A percentile compares a stretch with the other conserved stretches of the same genome.
Evolutionary conservation across 2,329 filamentous ascomycete species (phyloP).

Genomic region (Xylariaceae sp.): DNA sequence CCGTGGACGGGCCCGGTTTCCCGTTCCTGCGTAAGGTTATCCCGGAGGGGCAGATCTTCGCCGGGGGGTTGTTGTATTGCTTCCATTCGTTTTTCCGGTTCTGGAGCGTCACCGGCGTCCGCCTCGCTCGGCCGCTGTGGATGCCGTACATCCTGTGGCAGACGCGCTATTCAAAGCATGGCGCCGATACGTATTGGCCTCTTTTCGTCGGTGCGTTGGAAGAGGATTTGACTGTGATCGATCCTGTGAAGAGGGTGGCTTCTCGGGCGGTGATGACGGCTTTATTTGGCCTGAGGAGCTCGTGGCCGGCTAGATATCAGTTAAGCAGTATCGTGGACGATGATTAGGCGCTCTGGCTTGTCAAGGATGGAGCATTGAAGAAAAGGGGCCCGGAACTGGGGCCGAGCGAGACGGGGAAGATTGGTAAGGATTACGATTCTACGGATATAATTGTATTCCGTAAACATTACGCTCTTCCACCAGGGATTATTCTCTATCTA

Average conservation of each 20-base stretch:
- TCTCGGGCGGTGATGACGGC: slow-evolving; percentile 21
- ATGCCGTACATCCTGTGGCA: slow-evolving; percentile 22
- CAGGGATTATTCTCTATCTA: no score
- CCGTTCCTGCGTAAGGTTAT: slow-evolving; percentile 1
- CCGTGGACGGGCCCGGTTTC: neutral
- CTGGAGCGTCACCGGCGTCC: slow-evolving; percentile 8
- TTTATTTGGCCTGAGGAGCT: slow-evolving; percentile 23
- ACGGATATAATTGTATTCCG: no score
- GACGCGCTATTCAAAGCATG: slow-evolving; percentile 5
- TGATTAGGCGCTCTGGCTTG: neutral
- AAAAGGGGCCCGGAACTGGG: no score
- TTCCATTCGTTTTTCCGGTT: slow-evolving; percentile 17
- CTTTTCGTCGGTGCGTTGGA: slow-evolving; percentile 3
- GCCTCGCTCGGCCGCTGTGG: slow-evolving; percentile 11
- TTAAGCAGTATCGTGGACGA: slow-evolving; percentile 7
- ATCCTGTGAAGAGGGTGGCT: slow-evolving; percentile 16
- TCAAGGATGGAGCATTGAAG: neutral
- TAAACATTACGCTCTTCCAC: no score
- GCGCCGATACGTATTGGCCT: slow-evolving; percentile 3
- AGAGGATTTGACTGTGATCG: slow-evolving; percentile 16
- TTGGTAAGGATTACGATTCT: no score
- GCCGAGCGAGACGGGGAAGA: no score
- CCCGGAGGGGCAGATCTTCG: slow-evolving; percentile 6
- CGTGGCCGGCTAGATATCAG: slow-evolving; percentile 25
- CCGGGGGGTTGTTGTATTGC: slow-evolving; percentile 12